These are phyloP conservation scores for Leishmania aethiopica DNA, from an alignment of 208 protist species.

Conservation along the genomic window DNA sequence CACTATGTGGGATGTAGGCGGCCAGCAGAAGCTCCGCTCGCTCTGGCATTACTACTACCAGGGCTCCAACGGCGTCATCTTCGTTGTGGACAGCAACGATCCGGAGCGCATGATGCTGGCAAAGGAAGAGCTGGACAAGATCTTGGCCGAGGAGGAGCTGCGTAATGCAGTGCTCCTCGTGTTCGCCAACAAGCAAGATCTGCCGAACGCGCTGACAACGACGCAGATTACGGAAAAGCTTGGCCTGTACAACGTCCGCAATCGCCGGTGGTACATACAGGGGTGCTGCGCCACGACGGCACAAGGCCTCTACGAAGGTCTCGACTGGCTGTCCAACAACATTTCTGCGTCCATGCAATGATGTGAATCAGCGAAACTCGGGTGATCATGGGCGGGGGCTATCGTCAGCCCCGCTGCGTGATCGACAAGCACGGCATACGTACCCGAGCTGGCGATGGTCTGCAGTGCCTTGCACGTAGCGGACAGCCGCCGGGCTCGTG, in stretches of 20 bases:
- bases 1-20: conserved; percentile 97
- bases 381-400: not conserved
- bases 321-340: conserved; percentile 92
- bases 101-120: conserved; percentile 92
- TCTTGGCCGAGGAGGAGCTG: conserved; percentile 98
- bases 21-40: conserved; percentile 96
- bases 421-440: too few species aligned
- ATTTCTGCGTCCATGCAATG: conserved; percentile 23
- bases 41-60: conserved; percentile 98
- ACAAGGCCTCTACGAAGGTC: conserved; percentile 92
- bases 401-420: not conserved
- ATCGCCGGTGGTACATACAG: conserved; percentile 95
- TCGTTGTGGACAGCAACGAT: conserved; percentile 98
- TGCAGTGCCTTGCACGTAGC: not conserved
- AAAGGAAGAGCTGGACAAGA: conserved; percentile 94
- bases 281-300: conserved; percentile 92
- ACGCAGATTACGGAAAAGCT: conserved; percentile 97
- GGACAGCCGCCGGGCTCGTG: too few species aligned
- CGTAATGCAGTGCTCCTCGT: conserved; percentile 96
- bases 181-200: conserved; percentile 99
- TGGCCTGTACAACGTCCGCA: conserved; percentile 91
- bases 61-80: conserved; percentile 97
- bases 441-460: too few species aligned
- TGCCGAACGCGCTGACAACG: conserved; percentile 97
- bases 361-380: not conserved